Evolutionary conservation across 306 rosid species (phyloP).

Genomic region (Cucurbita moschata): DNA sequence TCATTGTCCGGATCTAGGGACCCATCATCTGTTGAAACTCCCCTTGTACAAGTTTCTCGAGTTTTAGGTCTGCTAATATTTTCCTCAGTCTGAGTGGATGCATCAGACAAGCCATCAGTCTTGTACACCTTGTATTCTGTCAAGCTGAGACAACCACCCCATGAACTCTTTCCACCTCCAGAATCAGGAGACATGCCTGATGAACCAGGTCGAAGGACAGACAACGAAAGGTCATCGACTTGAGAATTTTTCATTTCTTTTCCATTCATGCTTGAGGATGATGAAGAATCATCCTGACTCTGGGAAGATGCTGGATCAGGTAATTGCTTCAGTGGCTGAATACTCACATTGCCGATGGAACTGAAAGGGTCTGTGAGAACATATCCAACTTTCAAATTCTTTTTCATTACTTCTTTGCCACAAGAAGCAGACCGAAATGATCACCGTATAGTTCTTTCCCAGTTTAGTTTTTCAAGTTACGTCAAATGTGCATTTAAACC

Average conservation of each 20-base stretch:
- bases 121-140: slow-evolving; percentile 60
- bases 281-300: slow-evolving; percentile 61
- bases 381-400: slow-evolving; percentile 10
- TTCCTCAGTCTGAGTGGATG: slow-evolving; percentile 90
- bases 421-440: neutral
- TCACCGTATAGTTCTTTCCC: neutral
- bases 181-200: slow-evolving; percentile 51
- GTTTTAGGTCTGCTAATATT: slow-evolving; percentile 18
- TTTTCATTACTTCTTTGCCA: neutral
- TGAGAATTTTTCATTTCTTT: slow-evolving; percentile 52
- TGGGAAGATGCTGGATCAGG: slow-evolving; percentile 58
- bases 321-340: slow-evolving; percentile 50
- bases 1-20: slow-evolving; percentile 31
- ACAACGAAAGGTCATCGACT: slow-evolving; percentile 56
- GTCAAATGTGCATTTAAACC: neutral
- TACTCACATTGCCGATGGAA: slow-evolving; percentile 34
- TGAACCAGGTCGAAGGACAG: slow-evolving; percentile 29
- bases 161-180: slow-evolving; percentile 32
- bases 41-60: slow-evolving; percentile 64
- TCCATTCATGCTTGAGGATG: slow-evolving; percentile 71
- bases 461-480: neutral
- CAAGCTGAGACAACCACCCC: slow-evolving; percentile 50
- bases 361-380: slow-evolving; percentile 36
- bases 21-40: slow-evolving; percentile 79
- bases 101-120: slow-evolving; percentile 65